Base-by-base conservation (phyloP, 1,139 yeast species). In the Blastobotrys buckinghamii region DNA sequence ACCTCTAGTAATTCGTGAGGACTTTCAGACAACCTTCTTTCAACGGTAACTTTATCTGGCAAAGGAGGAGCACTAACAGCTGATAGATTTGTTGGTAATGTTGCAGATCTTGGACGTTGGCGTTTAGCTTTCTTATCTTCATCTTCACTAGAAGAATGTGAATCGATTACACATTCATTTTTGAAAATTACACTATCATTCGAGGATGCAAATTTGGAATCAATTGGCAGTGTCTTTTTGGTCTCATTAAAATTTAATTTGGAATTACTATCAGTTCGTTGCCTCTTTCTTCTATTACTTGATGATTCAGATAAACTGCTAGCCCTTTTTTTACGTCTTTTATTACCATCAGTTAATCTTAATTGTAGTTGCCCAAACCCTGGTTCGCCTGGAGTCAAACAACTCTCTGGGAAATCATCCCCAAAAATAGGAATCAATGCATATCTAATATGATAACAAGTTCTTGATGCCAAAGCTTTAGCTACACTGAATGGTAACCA, bases 341-440 rank as follows among this genome's bases (percentile, higher is more conserved):
- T 44, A 10, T 48, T 30, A 29, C 45, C 44, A 33, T 52, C 55
- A 7, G 54, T 33, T 16, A 45, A 46, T 26, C 50, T 51, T 48
- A 59, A 45, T 42, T 59, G 61, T 42, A 59, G 47, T 44, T 57
- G 60, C 34, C 95, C 94, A 67, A 80, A 86, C 2, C 88, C 89
- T 6, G 70, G 69, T 55, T 81, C 83, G 48, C 68, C 68, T 0
- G 95, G 94, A 52, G 66, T 70, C 50, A 84, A 71, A 63, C 97
- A 90, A 51, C 76, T 73, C 33, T 72, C 74, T 0, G 94, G 90
- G 63, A 89, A 90, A 39, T 71, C 75, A 2, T 69, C 68, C 2
- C 97, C 97, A 68, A 89, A 89, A 12, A 89, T 61, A 1, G 97
- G 96, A 39, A 88, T 76, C 56, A 89, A 70, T 38, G 86, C 79